Conservation (phyloP, 306 rosid species). For the Pyrus communis region DNA sequence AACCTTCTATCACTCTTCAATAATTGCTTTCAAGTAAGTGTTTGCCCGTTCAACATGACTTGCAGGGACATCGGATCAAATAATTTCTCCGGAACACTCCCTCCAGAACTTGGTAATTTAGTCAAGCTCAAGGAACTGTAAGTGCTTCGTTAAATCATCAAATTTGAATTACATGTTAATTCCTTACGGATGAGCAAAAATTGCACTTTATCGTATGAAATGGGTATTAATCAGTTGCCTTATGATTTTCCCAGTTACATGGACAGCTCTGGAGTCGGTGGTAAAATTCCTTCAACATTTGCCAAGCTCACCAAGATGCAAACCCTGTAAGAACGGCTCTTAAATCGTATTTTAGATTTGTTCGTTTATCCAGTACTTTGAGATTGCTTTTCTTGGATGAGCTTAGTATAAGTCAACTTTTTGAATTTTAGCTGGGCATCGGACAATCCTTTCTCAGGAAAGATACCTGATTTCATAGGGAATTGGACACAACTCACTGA, state of each 20-base stretch:
- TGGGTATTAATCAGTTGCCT: not conserved
- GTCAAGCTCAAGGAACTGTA: constrained; percentile 4
- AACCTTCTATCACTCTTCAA: not conserved
- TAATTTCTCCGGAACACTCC: constrained; percentile 20
- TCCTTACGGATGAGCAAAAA: not conserved
- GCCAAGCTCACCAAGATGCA: not conserved
- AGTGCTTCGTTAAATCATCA: not conserved
- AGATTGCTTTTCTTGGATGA: not conserved
- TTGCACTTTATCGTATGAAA: not conserved
- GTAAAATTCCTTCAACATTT: too few species aligned
- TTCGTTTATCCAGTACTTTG: not conserved
- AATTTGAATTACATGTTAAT: not conserved
- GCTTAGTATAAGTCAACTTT: not conserved
- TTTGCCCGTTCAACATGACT: not conserved
- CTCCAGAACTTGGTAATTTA: constrained; percentile 21
- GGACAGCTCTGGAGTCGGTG: too few species aligned
- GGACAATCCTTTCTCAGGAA: constrained; percentile 14
- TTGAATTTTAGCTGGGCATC: constrained; percentile 9
- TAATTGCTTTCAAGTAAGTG: not conserved
- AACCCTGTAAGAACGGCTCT: not conserved
- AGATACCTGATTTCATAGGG: constrained; percentile 21
- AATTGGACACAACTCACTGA: constrained; percentile 6
- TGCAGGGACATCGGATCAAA: constrained; percentile 15
- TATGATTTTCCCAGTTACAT: too few species aligned
- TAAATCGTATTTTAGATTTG: not conserved